Percentiles rank a stretch among this genome's conserved stretches.
Evolutionary conservation across 192 early-diverging fungal genomes (phyloP).

Genomic region (Coemansia sp.): DNA sequence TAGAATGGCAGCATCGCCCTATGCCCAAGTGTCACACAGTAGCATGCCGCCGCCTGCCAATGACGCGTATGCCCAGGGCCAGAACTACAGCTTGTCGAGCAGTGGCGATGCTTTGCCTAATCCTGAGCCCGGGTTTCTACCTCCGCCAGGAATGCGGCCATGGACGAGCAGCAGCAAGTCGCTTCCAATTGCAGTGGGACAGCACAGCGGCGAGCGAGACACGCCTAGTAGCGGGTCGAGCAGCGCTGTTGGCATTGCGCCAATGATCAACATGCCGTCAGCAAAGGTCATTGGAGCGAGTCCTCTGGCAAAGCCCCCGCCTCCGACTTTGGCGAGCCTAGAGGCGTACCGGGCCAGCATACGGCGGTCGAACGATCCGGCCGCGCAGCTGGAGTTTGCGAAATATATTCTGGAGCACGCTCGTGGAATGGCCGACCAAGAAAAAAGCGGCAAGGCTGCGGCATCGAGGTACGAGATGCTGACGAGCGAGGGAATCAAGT

Average conservation of each 20-base stretch:
- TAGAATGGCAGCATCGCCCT: slow-evolving; percentile 5
- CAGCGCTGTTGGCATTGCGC: slow-evolving; percentile 37
- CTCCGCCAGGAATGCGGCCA: slow-evolving; percentile 27
- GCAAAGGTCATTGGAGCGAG: slow-evolving; percentile 16
- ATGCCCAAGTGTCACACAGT: neutral
- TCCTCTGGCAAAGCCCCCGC: slow-evolving; percentile 28
- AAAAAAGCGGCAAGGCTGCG: slow-evolving; percentile 64
- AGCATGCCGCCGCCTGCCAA: neutral
- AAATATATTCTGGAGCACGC: slow-evolving; percentile 82
- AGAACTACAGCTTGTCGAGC: slow-evolving; percentile 26
- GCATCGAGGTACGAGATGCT: slow-evolving; percentile 72
- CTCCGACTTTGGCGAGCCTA: slow-evolving; percentile 39
- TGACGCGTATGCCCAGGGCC: neutral
- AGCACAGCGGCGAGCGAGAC: slow-evolving; percentile 28
- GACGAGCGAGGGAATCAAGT: slow-evolving; percentile 77
- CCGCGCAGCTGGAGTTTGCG: slow-evolving; percentile 80
- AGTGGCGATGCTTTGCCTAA: slow-evolving; percentile 27
- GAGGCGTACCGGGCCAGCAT: slow-evolving; percentile 48
- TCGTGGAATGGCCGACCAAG: slow-evolving; percentile 62
- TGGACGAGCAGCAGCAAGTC: slow-evolving; percentile 48
- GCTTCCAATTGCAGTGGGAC: slow-evolving; percentile 24
- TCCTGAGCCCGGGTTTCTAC: slow-evolving; percentile 5
- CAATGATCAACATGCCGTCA: slow-evolving; percentile 28
- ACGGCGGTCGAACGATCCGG: slow-evolving; percentile 65
- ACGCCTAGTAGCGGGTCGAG: slow-evolving; percentile 41